Conservation (phyloP, 2,329 filamentous ascomycete species). For the Aureobasidium sp. region DNA sequence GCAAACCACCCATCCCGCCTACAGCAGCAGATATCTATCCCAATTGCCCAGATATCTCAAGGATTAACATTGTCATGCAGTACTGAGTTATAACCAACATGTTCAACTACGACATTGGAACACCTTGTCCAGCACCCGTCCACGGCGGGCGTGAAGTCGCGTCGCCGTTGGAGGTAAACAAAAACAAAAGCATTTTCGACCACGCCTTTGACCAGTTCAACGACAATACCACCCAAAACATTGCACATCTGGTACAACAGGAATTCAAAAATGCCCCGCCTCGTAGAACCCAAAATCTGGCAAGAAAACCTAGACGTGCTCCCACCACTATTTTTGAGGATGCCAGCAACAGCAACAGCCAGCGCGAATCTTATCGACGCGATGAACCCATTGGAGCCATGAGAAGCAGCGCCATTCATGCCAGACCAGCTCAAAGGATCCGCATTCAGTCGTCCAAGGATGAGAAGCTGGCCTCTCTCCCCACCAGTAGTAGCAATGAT, state of each 20-base stretch:
- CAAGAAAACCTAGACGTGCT: slow-evolving; percentile 16
- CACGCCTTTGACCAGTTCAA: slow-evolving; percentile 3
- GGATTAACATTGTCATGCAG: neutral
- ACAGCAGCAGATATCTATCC: neutral
- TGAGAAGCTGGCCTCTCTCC: neutral
- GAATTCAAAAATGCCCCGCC: slow-evolving; percentile 22
- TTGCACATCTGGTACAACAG: slow-evolving; percentile 17
- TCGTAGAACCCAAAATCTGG: slow-evolving; percentile 17
- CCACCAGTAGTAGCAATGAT: neutral
- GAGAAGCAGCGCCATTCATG: slow-evolving; percentile 13
- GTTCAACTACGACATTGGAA: slow-evolving; percentile 2
- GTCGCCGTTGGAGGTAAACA: slow-evolving; percentile 9
- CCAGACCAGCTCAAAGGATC: slow-evolving; percentile 10
- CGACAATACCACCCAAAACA: slow-evolving; percentile 15
- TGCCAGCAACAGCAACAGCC: slow-evolving; percentile 5
- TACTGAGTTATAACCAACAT: neutral
- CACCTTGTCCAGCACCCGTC: slow-evolving; percentile 3
- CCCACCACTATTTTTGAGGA: slow-evolving; percentile 26
- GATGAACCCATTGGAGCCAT: neutral
- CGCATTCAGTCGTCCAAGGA: neutral
- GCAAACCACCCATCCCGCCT: neutral
- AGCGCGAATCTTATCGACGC: neutral
- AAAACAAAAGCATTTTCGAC: slow-evolving; percentile 7
- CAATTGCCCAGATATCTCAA: neutral
- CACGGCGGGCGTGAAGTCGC: neutral